Evolutionary conservation across 1,284 basidiomycete genomes (phyloP).

Genomic region (Microbotryomycetes sp.): DNA sequence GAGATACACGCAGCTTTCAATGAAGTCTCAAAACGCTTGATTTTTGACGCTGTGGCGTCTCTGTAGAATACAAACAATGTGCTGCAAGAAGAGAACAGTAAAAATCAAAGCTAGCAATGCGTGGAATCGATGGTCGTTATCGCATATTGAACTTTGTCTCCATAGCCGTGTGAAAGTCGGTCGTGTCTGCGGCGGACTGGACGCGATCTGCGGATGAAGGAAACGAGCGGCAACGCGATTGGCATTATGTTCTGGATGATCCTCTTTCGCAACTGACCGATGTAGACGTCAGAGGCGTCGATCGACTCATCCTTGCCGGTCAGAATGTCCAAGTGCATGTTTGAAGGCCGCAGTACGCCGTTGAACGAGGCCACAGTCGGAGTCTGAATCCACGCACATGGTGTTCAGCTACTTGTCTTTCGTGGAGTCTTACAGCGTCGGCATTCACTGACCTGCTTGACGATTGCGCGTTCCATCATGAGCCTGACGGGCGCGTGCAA

Average conservation of each 20-base stretch:
- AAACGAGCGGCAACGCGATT: neutral
- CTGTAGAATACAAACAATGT: no score
- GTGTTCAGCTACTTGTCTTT: no score
- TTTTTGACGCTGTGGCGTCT: no score
- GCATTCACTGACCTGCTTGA: conserved; percentile 64
- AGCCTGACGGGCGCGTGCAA: conserved; percentile 78
- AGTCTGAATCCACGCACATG: neutral
- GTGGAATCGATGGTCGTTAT: no score
- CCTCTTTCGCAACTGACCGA: conserved; percentile 5
- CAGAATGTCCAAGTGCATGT: conserved; percentile 80
- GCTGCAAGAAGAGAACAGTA: no score
- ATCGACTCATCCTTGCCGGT: conserved; percentile 81
- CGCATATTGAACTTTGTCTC: conserved; percentile 16
- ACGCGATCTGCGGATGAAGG: conserved; percentile 3
- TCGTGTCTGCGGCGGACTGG: conserved; percentile 3
- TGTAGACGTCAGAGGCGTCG: conserved; percentile 65
- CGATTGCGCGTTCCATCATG: conserved; percentile 90
- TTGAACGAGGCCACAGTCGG: neutral
- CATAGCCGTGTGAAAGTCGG: conserved; percentile 29
- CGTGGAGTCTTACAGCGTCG: no score
- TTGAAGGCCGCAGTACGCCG: conserved; percentile 38
- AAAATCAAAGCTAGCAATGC: no score
- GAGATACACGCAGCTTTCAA: no score
- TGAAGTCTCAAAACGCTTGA: no score
- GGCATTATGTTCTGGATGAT: neutral